Base-by-base conservation (phyloP, 2,329 filamentous ascomycete species). In the Colletotrichum echinochloae region DNA sequence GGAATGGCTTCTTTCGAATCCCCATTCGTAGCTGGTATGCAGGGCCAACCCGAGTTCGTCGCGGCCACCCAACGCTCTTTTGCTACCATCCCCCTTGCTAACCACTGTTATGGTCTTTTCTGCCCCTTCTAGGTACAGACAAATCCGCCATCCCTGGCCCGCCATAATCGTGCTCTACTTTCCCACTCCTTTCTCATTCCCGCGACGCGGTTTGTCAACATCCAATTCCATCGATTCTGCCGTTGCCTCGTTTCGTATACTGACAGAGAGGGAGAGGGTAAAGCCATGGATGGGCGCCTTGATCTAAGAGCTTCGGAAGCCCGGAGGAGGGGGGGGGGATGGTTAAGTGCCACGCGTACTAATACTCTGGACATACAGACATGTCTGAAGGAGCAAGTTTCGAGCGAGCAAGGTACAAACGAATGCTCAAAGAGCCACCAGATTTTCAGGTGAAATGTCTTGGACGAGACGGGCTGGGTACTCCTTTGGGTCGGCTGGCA, bases 131-230 rank as follows among this genome's bases (percentile, higher is more conserved):
- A 3, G 20, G 20, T 12, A 23, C 12, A 39, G 11, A 39, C 5
- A 23, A 1, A 4, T 12, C n/a, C 23, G 11, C 5, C 18, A 8
- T n/a, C 20, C 41, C 1, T 23, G 11, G 18, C 20, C 4, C 18
- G 30, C 3, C 12, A 12, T 65, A 35, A 33, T 28, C 26, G 62
- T 55, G 57, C 57, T 41, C 18, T 51, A 56, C 59, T 49, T 41
- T 33, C 39, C 63, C 23, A 33, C 26, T 20, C 41, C 63, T 18
- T 28, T 66, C 2, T 18, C 62, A 18, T 39, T 57, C 37, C 49
- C 49, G 30, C 62, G 49, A 39, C 62, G 49, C 57, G 55, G 49
- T 33, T 66, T 28, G 41, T 28, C 49, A 6, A 18, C 28, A 49
- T 49, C 11, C 18, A 20, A 18, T 57, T 39, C 18, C n/a, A n/a